A percentile compares a stretch with the other conserved stretches of the same genome.
Conservation (phyloP, 768 basidiomycete species). For the Kwoniella mangroviensis region DNA sequence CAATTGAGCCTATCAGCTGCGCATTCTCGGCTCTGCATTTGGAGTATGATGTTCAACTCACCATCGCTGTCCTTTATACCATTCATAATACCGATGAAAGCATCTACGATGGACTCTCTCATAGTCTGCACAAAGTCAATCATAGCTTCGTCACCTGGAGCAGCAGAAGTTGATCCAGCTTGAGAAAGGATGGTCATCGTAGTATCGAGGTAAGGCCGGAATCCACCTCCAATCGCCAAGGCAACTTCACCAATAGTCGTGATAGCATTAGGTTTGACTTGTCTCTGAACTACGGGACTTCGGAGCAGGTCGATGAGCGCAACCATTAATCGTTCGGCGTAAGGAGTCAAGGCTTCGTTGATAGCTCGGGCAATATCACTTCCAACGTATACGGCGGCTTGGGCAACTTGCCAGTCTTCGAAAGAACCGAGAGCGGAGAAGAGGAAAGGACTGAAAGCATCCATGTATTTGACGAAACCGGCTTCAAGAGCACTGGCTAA, state of each 20-base stretch:
- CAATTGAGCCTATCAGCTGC: constrained; percentile 54
- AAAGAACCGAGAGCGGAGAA: constrained; percentile 86
- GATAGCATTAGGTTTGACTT: constrained; percentile 95
- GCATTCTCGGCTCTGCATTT: constrained; percentile 25
- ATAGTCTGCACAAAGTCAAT: constrained; percentile 88
- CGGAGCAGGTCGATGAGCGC: constrained; percentile 88
- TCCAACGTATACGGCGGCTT: constrained; percentile 91
- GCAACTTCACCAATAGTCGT: constrained; percentile 97
- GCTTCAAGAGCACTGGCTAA: constrained; percentile 60
- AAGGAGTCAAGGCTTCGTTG: constrained; percentile 79
- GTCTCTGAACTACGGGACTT: constrained; percentile 84
- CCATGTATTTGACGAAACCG: constrained; percentile 48
- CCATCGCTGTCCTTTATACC: constrained; percentile 85
- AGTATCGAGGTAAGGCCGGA: constrained; percentile 86
- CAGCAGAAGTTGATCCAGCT: constrained; percentile 84
- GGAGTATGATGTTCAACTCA: constrained; percentile 55
- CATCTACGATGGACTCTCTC: constrained; percentile 94
- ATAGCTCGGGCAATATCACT: constrained; percentile 96
- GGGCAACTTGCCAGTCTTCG: constrained; percentile 94
- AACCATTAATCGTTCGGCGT: constrained; percentile 86
- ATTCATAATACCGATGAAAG: constrained; percentile 91
- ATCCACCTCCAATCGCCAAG: constrained; percentile 80
- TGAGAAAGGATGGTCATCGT: constrained; percentile 90
- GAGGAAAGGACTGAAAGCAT: constrained; percentile 62
- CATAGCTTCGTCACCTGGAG: constrained; percentile 65